phyloP scores from a whole-genome alignment of 805 yeast genomes.

The Metschnikowia hibisci region DNA sequence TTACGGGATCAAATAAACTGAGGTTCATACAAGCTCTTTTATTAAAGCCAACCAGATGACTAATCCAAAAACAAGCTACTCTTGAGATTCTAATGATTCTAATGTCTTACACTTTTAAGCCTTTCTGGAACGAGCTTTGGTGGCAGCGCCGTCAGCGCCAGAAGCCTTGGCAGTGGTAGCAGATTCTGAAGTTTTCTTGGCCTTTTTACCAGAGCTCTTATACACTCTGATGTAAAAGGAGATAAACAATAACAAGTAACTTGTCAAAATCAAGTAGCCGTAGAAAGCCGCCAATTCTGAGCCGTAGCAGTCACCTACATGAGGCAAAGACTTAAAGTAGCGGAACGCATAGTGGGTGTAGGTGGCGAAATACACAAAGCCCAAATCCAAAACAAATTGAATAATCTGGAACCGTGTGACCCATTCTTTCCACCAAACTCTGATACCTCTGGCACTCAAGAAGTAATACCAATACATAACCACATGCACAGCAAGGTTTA shows the following conservation, averaged over 20 bases:
- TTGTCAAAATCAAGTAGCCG: conserved; percentile 84
- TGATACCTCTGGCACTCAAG: conserved; percentile 85
- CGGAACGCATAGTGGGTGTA: conserved; percentile 80
- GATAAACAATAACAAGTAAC: conserved; percentile 85
- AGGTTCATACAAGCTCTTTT: too few species aligned
- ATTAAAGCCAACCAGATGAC: too few species aligned
- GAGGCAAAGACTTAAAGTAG: conserved; percentile 64
- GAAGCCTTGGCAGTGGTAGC: conserved; percentile 10
- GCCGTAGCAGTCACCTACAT: conserved; percentile 80
- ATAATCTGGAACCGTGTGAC: conserved; percentile 93
- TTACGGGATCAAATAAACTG: too few species aligned
- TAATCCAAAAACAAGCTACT: too few species aligned
- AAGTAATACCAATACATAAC: conserved; percentile 98
- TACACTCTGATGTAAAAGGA: conserved; percentile 88
- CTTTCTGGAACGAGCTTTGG: conserved; percentile 35
- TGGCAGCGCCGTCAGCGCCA: conserved; percentile 13
- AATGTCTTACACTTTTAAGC: conserved; percentile 17
- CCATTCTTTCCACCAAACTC: conserved; percentile 99
- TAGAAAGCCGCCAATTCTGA: conserved; percentile 88
- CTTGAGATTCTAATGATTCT: too few species aligned
- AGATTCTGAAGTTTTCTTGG: conserved; percentile 10
- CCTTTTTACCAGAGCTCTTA: conserved; percentile 43
- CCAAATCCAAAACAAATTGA: conserved; percentile 86
- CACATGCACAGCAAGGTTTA: conserved; percentile 90
- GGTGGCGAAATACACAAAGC: conserved; percentile 89